A percentile compares a stretch with the other conserved stretches of the same genome.
These are phyloP conservation scores for Microbotryum silenes-acaulis DNA, from an alignment of 1,284 basidiomycete species.

Conservation along the genomic window DNA sequence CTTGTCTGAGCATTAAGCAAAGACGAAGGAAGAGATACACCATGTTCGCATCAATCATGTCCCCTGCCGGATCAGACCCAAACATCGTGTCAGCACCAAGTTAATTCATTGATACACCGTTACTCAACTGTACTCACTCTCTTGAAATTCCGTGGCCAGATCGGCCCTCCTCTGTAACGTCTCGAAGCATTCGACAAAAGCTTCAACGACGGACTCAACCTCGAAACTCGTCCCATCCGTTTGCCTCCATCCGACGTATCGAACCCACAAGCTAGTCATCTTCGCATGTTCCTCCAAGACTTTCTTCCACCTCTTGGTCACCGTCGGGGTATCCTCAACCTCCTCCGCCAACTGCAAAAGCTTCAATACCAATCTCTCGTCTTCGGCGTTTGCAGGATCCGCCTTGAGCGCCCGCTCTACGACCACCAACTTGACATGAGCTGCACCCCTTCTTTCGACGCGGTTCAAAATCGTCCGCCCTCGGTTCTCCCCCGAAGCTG, in stretches of 20 bases:
- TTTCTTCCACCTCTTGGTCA: constrained; percentile 61
- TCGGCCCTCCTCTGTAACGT: constrained; percentile 37
- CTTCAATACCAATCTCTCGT: constrained; percentile 51
- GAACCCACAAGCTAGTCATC: constrained; percentile 29
- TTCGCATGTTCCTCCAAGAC: constrained; percentile 40
- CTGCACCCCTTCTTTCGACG: constrained; percentile 45
- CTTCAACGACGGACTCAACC: constrained; percentile 29
- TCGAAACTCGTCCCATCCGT: constrained; percentile 29
- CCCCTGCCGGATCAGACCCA: constrained; percentile 38
- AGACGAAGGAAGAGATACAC: constrained; percentile 48
- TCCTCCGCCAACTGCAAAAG: constrained; percentile 65
- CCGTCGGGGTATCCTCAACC: constrained; percentile 44
- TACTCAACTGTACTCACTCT: constrained; percentile 48
- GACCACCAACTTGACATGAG: constrained; percentile 59
- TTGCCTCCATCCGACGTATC: constrained; percentile 32
- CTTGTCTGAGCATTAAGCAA: constrained; percentile 62
- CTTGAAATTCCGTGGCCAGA: constrained; percentile 39
- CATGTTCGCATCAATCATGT: constrained; percentile 54
- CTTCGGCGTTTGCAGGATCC: constrained; percentile 50
- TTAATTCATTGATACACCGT: constrained; percentile 47
- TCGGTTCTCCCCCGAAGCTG: constrained; percentile 44
- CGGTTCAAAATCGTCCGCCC: constrained; percentile 49
- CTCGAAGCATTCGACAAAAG: constrained; percentile 29
- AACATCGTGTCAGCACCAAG: constrained; percentile 32
- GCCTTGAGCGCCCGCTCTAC: constrained; percentile 54